Evolutionary conservation across 495 filamentous ascomycete species (phyloP).

Genomic region (Penicillium psychrofluorescens): DNA sequence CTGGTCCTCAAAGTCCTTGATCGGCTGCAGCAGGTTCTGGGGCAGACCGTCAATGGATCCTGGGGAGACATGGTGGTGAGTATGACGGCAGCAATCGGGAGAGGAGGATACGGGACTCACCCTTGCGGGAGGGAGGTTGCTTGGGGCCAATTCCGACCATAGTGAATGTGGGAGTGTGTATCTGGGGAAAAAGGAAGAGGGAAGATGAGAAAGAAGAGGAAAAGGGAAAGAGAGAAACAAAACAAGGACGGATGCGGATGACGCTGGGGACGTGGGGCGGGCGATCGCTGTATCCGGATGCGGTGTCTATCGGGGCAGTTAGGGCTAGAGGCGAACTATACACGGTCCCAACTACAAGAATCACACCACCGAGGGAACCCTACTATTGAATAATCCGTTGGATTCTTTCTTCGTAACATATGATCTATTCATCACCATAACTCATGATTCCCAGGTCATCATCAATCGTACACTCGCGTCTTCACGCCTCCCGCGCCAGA

Average conservation of each 20-base stretch:
- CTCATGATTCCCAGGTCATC: not conserved
- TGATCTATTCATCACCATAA: not conserved
- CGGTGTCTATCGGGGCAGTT: constrained; percentile 8
- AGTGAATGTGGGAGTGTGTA: constrained; percentile 23
- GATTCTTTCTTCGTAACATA: not conserved
- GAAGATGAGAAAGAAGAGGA: constrained; percentile 3
- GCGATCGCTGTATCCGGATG: constrained; percentile 19
- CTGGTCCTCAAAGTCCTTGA: constrained; percentile 74
- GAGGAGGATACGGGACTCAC: constrained; percentile 37
- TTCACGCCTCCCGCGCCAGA: constrained; percentile 20
- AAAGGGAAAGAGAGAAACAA: constrained; percentile 2
- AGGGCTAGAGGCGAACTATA: not conserved
- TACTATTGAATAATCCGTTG: too few relatives aligned
- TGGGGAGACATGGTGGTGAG: constrained; percentile 29
- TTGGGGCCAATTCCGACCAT: constrained; percentile 75
- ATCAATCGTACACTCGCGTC: constrained; percentile 2
- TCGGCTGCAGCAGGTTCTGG: constrained; percentile 75
- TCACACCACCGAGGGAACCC: too few relatives aligned
- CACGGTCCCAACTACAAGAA: too few relatives aligned
- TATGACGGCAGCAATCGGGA: constrained; percentile 8
- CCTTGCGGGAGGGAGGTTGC: constrained; percentile 67
- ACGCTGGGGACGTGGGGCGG: constrained; percentile 22
- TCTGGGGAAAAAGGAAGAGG: not conserved
- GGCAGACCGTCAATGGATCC: constrained; percentile 77
- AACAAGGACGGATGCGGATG: constrained; percentile 6